Base-by-base conservation (phyloP, 2,329 filamentous ascomycete species). In the Massarina eburnea region DNA sequence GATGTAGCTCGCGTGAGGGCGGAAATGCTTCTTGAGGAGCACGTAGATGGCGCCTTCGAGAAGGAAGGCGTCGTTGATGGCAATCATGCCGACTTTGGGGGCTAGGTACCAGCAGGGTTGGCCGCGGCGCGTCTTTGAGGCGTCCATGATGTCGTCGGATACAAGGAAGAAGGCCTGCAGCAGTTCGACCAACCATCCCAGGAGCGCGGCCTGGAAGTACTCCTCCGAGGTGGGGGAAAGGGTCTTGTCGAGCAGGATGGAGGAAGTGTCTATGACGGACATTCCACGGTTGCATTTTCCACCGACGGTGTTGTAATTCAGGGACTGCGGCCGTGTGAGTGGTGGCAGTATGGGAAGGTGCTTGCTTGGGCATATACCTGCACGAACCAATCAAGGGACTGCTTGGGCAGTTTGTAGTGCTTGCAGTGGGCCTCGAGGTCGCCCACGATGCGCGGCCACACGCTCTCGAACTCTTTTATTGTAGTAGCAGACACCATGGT, bases 271-370 rank as follows among this genome's bases (percentile, higher is more conserved):
- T 58, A 94, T 87, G 49, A 97, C 92, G 38, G 91, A 97, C 83
- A 99, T 95, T 76, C 94, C 94, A 67, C 94, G 90, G 78, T 99
- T 99, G 79, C 91, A 96, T 80, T 99, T 99, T 69, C 94, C 94
- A 60, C 94, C 94, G 43, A 94, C 77, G 6, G 89, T 84, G 76
- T 99, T 99, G 76, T 83, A 80, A 68, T 91, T 82, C 64, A 97
- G 81, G 51, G 81, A 86, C 90, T 96, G 62, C 24, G 42, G 14
- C 14, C 12, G 14, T 33, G 47, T 64, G 45, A 66, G 54, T 46
- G 42, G 41, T 45, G 43, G 41, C 24, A 40, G 22, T 9, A 29
- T 35, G 41, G 40, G 34, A 21, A 19, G 12, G 36, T 12, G 17
- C n/a, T 17, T 14, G 18, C 17, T 38, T 22, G 41, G 44, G 34